A percentile compares a stretch with the other conserved stretches of the same genome.
Evolutionary conservation across 495 filamentous ascomycete genomes (phyloP).

Genomic region (Sabuloglossum arenarium): DNA sequence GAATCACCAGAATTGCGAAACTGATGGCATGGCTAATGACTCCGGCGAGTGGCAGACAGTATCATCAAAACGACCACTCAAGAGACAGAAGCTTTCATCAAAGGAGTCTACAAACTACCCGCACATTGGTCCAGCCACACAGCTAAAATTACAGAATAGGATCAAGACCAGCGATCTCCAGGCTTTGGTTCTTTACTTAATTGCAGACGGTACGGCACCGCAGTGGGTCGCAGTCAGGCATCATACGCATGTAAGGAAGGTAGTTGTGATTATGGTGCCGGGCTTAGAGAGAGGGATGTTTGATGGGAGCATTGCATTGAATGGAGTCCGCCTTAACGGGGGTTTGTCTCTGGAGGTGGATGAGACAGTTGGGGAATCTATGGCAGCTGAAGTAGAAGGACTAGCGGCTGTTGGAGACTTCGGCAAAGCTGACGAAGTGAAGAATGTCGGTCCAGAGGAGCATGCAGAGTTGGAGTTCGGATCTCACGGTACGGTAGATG

Average conservation of each 20-base stretch:
- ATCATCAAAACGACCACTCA: constrained; percentile 22
- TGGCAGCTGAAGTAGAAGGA: not conserved
- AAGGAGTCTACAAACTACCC: constrained; percentile 44
- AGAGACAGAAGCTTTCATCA: constrained; percentile 38
- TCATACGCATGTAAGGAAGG: constrained; percentile 54
- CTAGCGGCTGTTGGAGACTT: not conserved
- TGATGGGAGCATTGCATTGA: not conserved
- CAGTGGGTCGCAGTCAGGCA: constrained; percentile 74
- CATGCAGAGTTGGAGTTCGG: not conserved
- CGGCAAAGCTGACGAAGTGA: constrained; percentile 3
- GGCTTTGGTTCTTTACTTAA: constrained; percentile 63
- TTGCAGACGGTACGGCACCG: constrained; percentile 64
- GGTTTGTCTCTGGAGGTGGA: not conserved
- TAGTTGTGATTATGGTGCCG: constrained; percentile 85
- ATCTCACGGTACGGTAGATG: not conserved
- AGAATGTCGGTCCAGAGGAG: not conserved
- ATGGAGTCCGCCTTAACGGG: not conserved
- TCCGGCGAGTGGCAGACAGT: constrained; percentile 26
- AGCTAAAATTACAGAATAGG: constrained; percentile 43
- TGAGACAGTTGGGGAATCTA: not conserved
- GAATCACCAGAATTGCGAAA: constrained; percentile 19
- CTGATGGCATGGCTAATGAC: constrained; percentile 4
- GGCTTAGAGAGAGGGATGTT: constrained; percentile 16
- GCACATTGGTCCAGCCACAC: constrained; percentile 42
- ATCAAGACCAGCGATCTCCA: constrained; percentile 67